Percentiles rank a stretch among this genome's conserved stretches.
Evolutionary conservation across 2,329 filamentous ascomycete species (phyloP).

Genomic region (Claviceps lovelessii): DNA sequence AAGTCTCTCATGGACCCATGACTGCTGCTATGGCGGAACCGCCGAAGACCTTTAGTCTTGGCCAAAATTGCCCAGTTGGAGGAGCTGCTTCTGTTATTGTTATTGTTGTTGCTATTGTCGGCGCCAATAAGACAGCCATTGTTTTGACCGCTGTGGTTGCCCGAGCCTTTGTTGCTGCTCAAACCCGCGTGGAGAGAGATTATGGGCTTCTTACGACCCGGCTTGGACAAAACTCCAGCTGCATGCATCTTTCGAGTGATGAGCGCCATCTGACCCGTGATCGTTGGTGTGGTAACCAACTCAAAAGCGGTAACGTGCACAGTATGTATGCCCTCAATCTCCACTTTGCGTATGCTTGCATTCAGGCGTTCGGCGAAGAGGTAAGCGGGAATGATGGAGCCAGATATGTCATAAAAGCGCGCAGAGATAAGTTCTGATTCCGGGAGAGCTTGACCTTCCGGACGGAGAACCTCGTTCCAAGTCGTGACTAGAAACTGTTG

Average conservation of each 20-base stretch:
- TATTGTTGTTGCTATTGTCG: not conserved
- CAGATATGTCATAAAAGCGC: constrained; percentile 37
- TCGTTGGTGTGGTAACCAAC: constrained; percentile 34
- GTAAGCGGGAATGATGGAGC: constrained; percentile 33
- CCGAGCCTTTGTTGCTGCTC: not conserved
- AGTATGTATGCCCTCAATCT: constrained; percentile 22
- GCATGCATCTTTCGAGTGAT: constrained; percentile 16
- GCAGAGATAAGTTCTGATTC: constrained; percentile 28
- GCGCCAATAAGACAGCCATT: too few species aligned
- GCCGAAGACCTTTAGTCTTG: constrained; percentile 5
- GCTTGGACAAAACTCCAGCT: constrained; percentile 8
- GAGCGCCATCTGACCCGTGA: constrained; percentile 33
- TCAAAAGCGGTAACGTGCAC: constrained; percentile 32
- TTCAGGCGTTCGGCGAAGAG: constrained; percentile 32
- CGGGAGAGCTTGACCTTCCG: constrained; percentile 23
- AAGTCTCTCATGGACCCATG: constrained; percentile 12
- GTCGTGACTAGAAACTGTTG: constrained; percentile 27
- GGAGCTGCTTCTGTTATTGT: not conserved
- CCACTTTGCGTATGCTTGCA: constrained; percentile 23
- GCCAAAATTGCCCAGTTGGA: constrained; percentile 3
- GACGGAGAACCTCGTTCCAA: constrained; percentile 31
- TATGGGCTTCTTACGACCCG: constrained; percentile 7
- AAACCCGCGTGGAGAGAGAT: constrained; percentile 1
- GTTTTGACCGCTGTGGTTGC: not conserved
- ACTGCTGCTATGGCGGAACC: constrained; percentile 3